Evolutionary conservation across 305 asterid genomes (phyloP).

Genomic region (Fraxinus sp.): DNA sequence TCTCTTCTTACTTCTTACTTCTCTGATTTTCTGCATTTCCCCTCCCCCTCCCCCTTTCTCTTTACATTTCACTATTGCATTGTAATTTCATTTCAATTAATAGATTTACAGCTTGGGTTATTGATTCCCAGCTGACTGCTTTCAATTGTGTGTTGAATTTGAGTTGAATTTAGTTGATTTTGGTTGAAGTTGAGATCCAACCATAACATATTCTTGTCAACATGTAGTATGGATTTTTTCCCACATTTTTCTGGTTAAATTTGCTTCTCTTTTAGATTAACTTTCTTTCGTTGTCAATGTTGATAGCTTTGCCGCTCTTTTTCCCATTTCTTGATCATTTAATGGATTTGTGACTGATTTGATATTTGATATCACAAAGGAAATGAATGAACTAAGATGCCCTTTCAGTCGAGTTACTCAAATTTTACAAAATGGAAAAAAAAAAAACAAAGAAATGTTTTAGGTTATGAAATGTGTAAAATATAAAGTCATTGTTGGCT

Average conservation of each 20-base stretch:
- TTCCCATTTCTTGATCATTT: not conserved
- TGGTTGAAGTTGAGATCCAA: too few relatives aligned
- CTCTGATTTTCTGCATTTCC: too few relatives aligned
- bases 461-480: not conserved
- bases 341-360: not conserved
- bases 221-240: not conserved
- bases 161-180: too few relatives aligned
- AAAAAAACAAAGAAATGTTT: not conserved
- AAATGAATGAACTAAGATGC: slow-evolving; percentile 1
- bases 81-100: too few relatives aligned
- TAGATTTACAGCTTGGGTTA: too few relatives aligned
- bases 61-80: too few relatives aligned
- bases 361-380: not conserved
- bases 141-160: too few relatives aligned
- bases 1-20: too few relatives aligned
- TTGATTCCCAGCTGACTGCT: too few relatives aligned
- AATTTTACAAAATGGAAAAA: not conserved
- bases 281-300: not conserved
- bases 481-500: not conserved
- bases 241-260: not conserved
- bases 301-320: not conserved
- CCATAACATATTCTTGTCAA: slow-evolving; percentile 2
- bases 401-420: not conserved
- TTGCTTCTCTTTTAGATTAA: not conserved
- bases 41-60: too few relatives aligned